Evolutionary conservation across 2,329 filamentous ascomycete species (phyloP).

Genomic region (Pseudogymnoascus destructans): DNA sequence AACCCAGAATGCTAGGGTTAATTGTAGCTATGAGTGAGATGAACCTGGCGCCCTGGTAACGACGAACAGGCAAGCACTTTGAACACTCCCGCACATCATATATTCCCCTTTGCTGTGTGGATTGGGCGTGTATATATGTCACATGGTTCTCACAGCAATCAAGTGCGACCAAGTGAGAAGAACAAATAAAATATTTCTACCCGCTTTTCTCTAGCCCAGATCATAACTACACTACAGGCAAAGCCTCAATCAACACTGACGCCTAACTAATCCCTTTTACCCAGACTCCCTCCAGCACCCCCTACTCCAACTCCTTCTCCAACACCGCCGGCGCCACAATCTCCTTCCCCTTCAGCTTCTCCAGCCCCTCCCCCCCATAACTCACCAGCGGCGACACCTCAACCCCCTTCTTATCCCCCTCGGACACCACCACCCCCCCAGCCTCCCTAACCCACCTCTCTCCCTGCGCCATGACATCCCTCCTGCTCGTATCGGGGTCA

Average conservation of each 20-base stretch:
- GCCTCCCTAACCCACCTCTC: slow-evolving; percentile 71
- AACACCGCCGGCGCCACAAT: slow-evolving; percentile 41
- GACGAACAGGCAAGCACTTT: no score
- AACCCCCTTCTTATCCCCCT: slow-evolving; percentile 51
- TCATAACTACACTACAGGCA: not conserved
- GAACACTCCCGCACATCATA: no score
- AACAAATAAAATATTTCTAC: not conserved
- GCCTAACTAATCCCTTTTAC: not conserved
- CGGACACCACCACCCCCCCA: slow-evolving; percentile 60
- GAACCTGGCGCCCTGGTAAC: no score
- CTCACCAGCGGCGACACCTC: slow-evolving; percentile 89
- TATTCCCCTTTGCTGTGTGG: no score
- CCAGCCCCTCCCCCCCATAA: slow-evolving; percentile 60
- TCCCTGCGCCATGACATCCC: slow-evolving; percentile 82
- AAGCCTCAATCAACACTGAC: not conserved
- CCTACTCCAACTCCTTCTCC: slow-evolving; percentile 29
- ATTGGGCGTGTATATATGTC: no score
- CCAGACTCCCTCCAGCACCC: not conserved
- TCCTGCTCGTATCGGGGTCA: slow-evolving; percentile 83
- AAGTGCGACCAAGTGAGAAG: not conserved
- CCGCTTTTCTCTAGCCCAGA: not conserved
- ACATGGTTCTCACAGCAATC: not conserved
- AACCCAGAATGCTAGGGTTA: no score
- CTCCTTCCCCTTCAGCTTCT: slow-evolving; percentile 39
- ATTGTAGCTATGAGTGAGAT: no score